Evolutionary conservation across 805 yeast species (phyloP).

Genomic region (Teunomyces gatunensis): DNA sequence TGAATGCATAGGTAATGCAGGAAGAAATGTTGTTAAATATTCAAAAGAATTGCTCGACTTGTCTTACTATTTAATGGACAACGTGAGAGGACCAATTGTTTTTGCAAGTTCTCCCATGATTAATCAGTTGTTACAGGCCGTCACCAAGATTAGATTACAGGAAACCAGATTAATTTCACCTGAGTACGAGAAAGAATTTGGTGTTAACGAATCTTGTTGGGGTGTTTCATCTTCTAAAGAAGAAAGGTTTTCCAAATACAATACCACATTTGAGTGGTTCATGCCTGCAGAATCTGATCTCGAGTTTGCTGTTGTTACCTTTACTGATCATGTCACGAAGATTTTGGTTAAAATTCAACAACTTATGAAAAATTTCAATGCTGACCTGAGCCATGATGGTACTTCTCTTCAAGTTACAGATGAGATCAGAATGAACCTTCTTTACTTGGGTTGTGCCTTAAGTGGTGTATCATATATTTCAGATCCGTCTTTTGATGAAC

Average conservation of each 20-base stretch:
- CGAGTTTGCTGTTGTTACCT: conserved; percentile 57
- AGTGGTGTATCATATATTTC: conserved; percentile 72
- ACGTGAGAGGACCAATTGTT: conserved; percentile 64
- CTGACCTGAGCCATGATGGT: conserved; percentile 9
- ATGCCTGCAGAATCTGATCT: conserved; percentile 58
- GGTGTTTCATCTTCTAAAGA: conserved; percentile 67
- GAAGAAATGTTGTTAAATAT: conserved; percentile 44
- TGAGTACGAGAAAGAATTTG: conserved; percentile 33
- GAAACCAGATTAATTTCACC: conserved; percentile 57
- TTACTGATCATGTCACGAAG: conserved; percentile 45
- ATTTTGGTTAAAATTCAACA: conserved; percentile 43
- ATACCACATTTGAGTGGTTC: conserved; percentile 71
- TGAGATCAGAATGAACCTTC: conserved; percentile 50
- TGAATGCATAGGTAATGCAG: conserved; percentile 69
- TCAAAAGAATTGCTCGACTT: conserved; percentile 47
- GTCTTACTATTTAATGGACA: conserved; percentile 40
- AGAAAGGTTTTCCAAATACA: conserved; percentile 45
- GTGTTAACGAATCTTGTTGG: conserved; percentile 58
- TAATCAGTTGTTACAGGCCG: conserved; percentile 62
- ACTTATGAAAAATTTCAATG: conserved; percentile 24
- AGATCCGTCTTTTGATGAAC: conserved; percentile 65
- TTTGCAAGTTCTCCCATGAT: conserved; percentile 60
- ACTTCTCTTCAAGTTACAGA: conserved; percentile 43
- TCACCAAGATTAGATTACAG: conserved; percentile 57
- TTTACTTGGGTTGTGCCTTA: conserved; percentile 56